Percentiles rank a stretch among this genome's conserved stretches.
Conservation (phyloP, 2,329 filamentous ascomycete species). For the Aspergillus neotritici region DNA sequence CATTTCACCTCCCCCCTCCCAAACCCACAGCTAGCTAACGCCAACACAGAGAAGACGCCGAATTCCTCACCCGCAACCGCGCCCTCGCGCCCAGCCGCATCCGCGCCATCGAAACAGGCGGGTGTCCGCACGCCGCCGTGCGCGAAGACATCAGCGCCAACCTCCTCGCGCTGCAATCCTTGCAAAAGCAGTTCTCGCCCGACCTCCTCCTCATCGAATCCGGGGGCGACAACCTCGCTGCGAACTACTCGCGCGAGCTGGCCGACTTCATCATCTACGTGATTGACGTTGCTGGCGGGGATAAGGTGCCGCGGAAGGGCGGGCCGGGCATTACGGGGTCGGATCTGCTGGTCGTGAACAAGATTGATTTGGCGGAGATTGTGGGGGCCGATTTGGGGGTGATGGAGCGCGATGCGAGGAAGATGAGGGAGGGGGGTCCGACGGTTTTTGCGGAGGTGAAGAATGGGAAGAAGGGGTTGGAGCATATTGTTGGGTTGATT, state of each 20-base stretch:
- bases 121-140: slow-evolving; percentile 93
- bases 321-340: slow-evolving; percentile 96
- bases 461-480: slow-evolving; percentile 67
- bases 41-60: slow-evolving; percentile 71
- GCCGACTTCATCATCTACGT: slow-evolving; percentile 99
- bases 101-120: slow-evolving; percentile 93
- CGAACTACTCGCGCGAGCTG: slow-evolving; percentile 91
- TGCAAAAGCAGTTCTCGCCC: slow-evolving; percentile 72
- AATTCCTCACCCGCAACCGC: slow-evolving; percentile 83
- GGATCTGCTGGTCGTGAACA: slow-evolving; percentile 90
- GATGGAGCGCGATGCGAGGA: slow-evolving; percentile 90
- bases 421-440: slow-evolving; percentile 92
- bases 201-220: slow-evolving; percentile 91
- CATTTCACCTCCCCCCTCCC: not conserved
- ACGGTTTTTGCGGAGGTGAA: slow-evolving; percentile 98
- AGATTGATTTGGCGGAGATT: slow-evolving; percentile 87
- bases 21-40: slow-evolving; percentile 6
- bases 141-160: slow-evolving; percentile 95
- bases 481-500: slow-evolving; percentile 82
- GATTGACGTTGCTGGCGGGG: slow-evolving; percentile 91
- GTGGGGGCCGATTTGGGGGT: slow-evolving; percentile 85
- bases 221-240: slow-evolving; percentile 92
- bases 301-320: slow-evolving; percentile 94
- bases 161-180: slow-evolving; percentile 81
- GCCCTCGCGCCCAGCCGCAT: slow-evolving; percentile 80